These are phyloP conservation scores for Quercus parvula DNA, from an alignment of 306 rosid genomes.

Conservation along the genomic window DNA sequence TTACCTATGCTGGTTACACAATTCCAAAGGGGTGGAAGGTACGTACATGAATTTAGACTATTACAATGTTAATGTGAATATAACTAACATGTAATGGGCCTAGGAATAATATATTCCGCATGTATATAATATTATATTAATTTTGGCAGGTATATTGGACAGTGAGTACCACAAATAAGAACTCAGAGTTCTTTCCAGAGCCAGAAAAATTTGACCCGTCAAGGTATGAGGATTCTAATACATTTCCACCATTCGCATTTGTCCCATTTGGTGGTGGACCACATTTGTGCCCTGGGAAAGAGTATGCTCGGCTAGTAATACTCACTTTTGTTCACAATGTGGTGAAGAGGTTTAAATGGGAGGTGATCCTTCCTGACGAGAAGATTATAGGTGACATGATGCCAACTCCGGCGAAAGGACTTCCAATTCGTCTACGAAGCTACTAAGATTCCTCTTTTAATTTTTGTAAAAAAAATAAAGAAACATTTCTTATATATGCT, in stretches of 20 bases:
- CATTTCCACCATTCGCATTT: slow-evolving; percentile 25
- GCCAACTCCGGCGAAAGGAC: slow-evolving; percentile 40
- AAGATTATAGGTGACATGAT: slow-evolving; percentile 38
- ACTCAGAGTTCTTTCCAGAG: slow-evolving; percentile 23
- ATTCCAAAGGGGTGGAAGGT: slow-evolving; percentile 49
- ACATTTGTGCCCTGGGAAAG: slow-evolving; percentile 37
- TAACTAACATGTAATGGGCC: background rate
- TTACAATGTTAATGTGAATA: background rate
- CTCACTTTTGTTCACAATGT: slow-evolving; percentile 38
- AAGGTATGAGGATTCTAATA: slow-evolving; percentile 13
- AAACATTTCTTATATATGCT: background rate
- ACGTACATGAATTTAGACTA: background rate
- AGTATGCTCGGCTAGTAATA: slow-evolving; percentile 35
- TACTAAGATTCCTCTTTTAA: background rate
- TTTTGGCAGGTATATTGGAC: slow-evolving; percentile 39
- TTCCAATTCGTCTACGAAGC: slow-evolving; percentile 23
- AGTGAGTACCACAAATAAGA: slow-evolving; percentile 33
- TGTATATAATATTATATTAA: too few relatives aligned
- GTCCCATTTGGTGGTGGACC: slow-evolving; percentile 48
- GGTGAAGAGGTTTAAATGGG: slow-evolving; percentile 35
- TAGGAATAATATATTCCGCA: background rate
- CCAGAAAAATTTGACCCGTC: slow-evolving; percentile 35
- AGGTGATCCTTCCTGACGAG: background rate
- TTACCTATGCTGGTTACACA: slow-evolving; percentile 35
- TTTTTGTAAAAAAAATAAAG: background rate